Base-by-base conservation (phyloP, 306 rosid species). In the Trifolium subterraneum region DNA sequence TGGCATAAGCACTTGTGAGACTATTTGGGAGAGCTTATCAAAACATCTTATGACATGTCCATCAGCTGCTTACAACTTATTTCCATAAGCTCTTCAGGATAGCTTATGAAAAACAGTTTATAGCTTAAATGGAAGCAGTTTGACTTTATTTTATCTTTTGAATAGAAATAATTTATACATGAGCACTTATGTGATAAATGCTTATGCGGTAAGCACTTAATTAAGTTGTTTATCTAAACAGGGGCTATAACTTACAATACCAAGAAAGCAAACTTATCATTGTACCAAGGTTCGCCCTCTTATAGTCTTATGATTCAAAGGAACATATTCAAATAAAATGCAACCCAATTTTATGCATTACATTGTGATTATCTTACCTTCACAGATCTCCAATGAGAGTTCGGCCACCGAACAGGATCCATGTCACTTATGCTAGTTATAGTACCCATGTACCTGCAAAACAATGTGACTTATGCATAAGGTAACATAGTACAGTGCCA, bases 331-430 rank as follows among this genome's bases (percentile, higher is more conserved):
- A 66, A 31, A 41, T 19, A 64, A 47, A 78, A 16, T 14, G 19
- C 70, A 64, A 48, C 5, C 33, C 8, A 58, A 25, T 25, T 35
- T 74, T 20, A 56, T 31, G 52, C 20, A 55, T 63, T 27, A 67
- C 19, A 33, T 1, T 23, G 50, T 52, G 16, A 31, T 27, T n/a
- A 16, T 31, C 74, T 71, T 76, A 89, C 97, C 97, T 92, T 89
- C 65, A 92, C 92, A 65, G 97, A 92, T 44, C 96, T 86, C 97
- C 97, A 92, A 81, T 92, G 88, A 71, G 97, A 92, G 80, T 83
- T 92, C 22, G 87, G 87, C 97, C 97, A 92, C 22, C 90, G 96
- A 86, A 81, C 91, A 78, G 93, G 79, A 81, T 92, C 97, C 83
- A 89, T 68, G 68, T 92, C 97, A 80, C 90, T 76, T 86, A 89